Base-by-base conservation (phyloP, 2,329 filamentous ascomycete genomes). In the Sporothrix schenckii region DNA sequence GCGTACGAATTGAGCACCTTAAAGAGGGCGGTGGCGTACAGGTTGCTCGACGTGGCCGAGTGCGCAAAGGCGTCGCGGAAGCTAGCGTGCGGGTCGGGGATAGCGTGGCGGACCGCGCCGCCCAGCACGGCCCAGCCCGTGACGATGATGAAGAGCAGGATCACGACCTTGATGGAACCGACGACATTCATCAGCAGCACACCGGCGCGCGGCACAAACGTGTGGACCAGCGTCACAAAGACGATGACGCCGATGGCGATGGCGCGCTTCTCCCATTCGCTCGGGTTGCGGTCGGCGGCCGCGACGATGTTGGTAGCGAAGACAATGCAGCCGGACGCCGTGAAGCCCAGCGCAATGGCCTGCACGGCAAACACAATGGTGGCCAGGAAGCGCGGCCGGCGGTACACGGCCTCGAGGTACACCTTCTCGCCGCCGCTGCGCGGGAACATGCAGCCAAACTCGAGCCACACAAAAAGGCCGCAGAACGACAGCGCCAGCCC, bases 351-450 rank as follows among this genome's bases (percentile, higher is more conserved):
- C 4, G 47, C 53, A 16, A 74, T 68, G 30, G 73, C 73, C 66
- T 74, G 73, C 4, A 86, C 80, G 3, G 87, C 86, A 47, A 89
- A 80, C 1, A 89, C 82, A 72, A 85, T 87, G 0, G 86, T 88
- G 0, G 87, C 84, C 0, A 90, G 77, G 76, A 88, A 88, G 70
- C 83, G 84, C 0, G 88, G 88, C 27, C 81, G 83, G 2, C 82
- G 82, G 78, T 88, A 89, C 19, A 87, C 85, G n/a, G 85, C 82
- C 75, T 90, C 88, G 63, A 90, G 84, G 75, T 90, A 90, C 76
- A 89, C 88, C 81, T 90, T 90, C 73, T 89, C 87, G 24, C 88
- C 88, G 16, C 88, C 88, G 16, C 86, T 88, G 49, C 85, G 81
- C 2, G 88, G 88, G 49, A 89, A 88, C 4, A 86, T 86, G 4